Percentiles rank a stretch among this genome's conserved stretches.
Conservation (phyloP, 495 filamentous ascomycete species). For the Hypoxylon fragiforme region DNA sequence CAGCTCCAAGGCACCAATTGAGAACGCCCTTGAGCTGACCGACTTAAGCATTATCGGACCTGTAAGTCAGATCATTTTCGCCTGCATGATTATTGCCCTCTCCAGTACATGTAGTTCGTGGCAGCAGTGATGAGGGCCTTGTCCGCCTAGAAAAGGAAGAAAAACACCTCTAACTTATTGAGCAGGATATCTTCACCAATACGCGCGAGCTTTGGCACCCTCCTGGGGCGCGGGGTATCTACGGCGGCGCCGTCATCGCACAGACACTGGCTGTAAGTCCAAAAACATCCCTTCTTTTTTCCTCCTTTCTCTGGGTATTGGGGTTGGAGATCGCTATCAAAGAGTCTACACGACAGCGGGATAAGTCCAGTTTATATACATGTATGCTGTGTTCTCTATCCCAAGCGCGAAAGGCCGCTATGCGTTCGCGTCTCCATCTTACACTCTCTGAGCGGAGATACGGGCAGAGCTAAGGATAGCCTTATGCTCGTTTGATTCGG, state of each 20-base stretch:
- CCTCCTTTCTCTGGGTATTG: not conserved
- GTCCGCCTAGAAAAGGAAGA: no score
- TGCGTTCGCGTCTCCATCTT: not conserved
- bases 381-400: not conserved
- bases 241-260: constrained; percentile 89
- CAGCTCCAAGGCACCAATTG: constrained; percentile 74
- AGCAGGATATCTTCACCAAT: constrained; percentile 88
- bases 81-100: not conserved
- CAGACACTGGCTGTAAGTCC: constrained; percentile 70
- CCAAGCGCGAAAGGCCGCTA: not conserved
- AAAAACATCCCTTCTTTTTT: not conserved
- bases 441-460: constrained; percentile 16
- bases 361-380: no score
- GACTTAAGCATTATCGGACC: constrained; percentile 78
- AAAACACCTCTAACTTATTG: constrained; percentile 1
- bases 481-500: no score
- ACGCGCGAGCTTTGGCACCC: constrained; percentile 88
- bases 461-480: constrained; percentile 9
- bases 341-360: no score
- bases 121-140: no score
- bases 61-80: constrained; percentile 49
- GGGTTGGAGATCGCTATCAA: no score
- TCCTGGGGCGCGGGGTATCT: constrained; percentile 86
- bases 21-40: constrained; percentile 85
- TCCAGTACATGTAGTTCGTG: no score